Evolutionary conservation across 2,329 filamentous ascomycete species (phyloP), one percentile per base, ranked within the genome.

Genomic region (Fusarium citri): DNA sequence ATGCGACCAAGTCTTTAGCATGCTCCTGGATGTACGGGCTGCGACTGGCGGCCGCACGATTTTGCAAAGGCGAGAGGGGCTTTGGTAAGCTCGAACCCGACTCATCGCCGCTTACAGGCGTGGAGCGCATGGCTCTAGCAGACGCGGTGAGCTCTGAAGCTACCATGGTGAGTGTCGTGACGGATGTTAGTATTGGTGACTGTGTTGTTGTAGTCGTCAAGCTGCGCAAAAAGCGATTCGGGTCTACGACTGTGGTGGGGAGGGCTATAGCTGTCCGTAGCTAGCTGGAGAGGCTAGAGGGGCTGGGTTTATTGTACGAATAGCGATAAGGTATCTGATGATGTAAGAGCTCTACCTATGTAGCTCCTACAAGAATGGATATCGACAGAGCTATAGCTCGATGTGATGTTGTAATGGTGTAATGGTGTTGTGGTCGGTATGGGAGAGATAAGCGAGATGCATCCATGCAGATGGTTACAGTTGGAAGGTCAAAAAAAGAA

Each of bases 1-100:
- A 99, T 74, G 91, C 90, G 40, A 98, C 94, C 3, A 91, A 89
- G 78, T 97, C 97, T 73, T 91, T 84, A 78, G 90, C 88, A 78
- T 97, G 94, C 50, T 87, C 89, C 59, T 90, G 89, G 45, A 95
- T 88, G 70, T 86, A 89, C 1, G 86, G 85, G 68, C 85, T 89
- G 65, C 76, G 76, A 72, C 80, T 82, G 46, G 75, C 68, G 15
- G 69, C 74, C 34, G 79, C 79, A 37, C 78, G 77, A 67, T 83
- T 83, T 50, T 69, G 75, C 51, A 82, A 62, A 31, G 75, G 48
- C 68, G 68, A 12, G 67, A 69, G 72, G 41, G 73, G 73, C 26
- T 63, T 65, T 43, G 73, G 61, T 45, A 60, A 43, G 47, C 68
- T 53, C 54, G 59, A 55, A 41, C 67, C 47, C 54, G 59, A 54